Evolutionary conservation across 2,329 filamentous ascomycete species (phyloP), one percentile per base, ranked within the genome.

Genomic region (Fusarium sp.): DNA sequence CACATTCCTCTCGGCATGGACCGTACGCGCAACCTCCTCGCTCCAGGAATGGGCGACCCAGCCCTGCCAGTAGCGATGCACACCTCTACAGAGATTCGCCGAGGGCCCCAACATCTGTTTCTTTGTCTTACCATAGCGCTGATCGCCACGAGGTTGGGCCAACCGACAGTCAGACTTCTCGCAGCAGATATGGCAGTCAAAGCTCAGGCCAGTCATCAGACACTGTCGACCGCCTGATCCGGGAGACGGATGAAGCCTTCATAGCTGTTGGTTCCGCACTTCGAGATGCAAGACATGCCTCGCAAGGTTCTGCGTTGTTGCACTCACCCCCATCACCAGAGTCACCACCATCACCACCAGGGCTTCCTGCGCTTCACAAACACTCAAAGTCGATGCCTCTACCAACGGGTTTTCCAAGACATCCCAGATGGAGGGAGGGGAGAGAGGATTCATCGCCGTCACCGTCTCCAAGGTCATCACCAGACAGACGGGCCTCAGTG

Each of bases 181-280:
- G 62, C n/a, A 58, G 58, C 49, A 55, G 63, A 65, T 68, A 65
- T 33, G 61, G 59, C 61, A 61, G 61, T 63, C 68, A 72, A 62
- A 71, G 65, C 40, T 44, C 55, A 23, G 61, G 68, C 34, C 63
- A 63, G 38, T 73, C 79, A 69, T 79, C 78, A 11, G 76, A 81
- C 38, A 80, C 80, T 61, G 76, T 84, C 3, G 79, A 83, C 57
- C 78, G 82, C 65, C 78, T 87, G 65, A 83, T 85, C 50, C 77
- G 78, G 65, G 81, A 86, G 70, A 82, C 84, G 4, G 84, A 87
- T 64, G 79, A 83, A 61, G 83, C 84, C 27, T 86, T 86, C 75
- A 79, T 81, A 73, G 79, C 81, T 11, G 80, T 84, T 23, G 81
- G 79, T 3, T 77, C 74, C 55, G 80, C 80, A 16, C 74, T 86